These are phyloP conservation scores for Rhodotorula sp. DNA, from an alignment of 1,284 basidiomycete genomes.

Conservation along the genomic window DNA sequence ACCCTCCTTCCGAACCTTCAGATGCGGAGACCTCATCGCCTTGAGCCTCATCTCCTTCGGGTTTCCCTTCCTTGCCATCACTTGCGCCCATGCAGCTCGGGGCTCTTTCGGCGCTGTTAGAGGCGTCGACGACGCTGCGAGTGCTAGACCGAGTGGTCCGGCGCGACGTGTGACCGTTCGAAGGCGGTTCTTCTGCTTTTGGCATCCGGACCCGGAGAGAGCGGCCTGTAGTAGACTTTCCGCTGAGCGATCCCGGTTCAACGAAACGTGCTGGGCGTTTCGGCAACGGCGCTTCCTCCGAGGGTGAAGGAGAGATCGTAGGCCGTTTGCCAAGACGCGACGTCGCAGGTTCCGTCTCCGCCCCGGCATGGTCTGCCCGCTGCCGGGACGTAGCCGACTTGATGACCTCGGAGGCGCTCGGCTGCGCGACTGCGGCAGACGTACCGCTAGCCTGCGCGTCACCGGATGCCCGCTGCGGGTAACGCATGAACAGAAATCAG, in stretches of 20 bases:
- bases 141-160: too few species aligned
- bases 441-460: too few species aligned
- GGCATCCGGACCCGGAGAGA: background rate
- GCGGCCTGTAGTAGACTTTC: background rate
- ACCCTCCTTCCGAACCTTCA: slow-evolving; percentile 13
- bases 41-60: background rate
- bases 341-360: too few species aligned
- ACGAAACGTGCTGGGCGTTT: background rate
- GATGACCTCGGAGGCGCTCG: too few species aligned
- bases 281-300: slow-evolving; percentile 1
- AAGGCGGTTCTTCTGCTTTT: background rate
- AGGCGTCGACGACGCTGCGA: too few species aligned
- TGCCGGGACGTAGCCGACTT: too few species aligned
- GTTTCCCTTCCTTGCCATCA: background rate
- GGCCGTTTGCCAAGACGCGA: background rate
- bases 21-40: background rate
- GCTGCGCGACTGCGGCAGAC: too few species aligned
- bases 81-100: background rate
- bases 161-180: too few species aligned
- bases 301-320: background rate
- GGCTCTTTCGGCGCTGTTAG: background rate
- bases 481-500: too few species aligned
- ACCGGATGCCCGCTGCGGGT: too few species aligned
- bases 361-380: too few species aligned
- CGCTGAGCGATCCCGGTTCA: background rate